Conservation (phyloP, 345 rosid genomes). For the Cardiospermum halicacabum region DNA sequence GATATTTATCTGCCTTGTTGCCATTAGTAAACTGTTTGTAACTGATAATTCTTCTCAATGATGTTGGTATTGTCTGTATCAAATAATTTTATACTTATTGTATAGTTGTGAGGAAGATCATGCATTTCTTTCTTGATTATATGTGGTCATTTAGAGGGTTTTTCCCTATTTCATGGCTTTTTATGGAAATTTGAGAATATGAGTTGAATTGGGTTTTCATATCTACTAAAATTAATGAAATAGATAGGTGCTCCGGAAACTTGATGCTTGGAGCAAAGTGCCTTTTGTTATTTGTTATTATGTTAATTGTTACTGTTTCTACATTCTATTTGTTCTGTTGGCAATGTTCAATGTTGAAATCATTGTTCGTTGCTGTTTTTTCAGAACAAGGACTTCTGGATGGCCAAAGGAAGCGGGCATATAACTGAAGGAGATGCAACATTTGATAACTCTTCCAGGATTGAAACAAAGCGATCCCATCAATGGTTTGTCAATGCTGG, state of each 20-base stretch:
- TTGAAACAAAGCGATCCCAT: conserved; percentile 63
- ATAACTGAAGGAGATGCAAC: conserved; percentile 45
- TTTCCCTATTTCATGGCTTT: background rate
- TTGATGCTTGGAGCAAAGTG: background rate
- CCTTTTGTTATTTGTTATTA: background rate
- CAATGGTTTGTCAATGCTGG: conserved; percentile 64
- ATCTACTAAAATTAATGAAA: background rate
- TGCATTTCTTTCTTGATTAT: too few species aligned
- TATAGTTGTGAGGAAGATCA: background rate
- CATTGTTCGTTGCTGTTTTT: conserved; percentile 30
- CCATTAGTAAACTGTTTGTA: background rate
- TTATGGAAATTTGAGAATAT: background rate
- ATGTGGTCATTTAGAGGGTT: background rate
- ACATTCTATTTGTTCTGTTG: background rate
- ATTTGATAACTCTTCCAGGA: conserved; percentile 48
- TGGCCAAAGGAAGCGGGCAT: conserved; percentile 42
- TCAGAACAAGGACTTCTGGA: conserved; percentile 70
- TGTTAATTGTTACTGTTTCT: background rate
- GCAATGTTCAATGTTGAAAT: conserved; percentile 2
- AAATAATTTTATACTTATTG: background rate
- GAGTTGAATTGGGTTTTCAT: background rate
- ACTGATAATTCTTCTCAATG: background rate
- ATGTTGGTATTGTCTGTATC: background rate
- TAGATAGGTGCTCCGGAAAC: background rate
- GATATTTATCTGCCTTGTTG: too few species aligned